Conservation (phyloP, 2,329 filamentous ascomycete species). For the Decorospora gaudefroyi region DNA sequence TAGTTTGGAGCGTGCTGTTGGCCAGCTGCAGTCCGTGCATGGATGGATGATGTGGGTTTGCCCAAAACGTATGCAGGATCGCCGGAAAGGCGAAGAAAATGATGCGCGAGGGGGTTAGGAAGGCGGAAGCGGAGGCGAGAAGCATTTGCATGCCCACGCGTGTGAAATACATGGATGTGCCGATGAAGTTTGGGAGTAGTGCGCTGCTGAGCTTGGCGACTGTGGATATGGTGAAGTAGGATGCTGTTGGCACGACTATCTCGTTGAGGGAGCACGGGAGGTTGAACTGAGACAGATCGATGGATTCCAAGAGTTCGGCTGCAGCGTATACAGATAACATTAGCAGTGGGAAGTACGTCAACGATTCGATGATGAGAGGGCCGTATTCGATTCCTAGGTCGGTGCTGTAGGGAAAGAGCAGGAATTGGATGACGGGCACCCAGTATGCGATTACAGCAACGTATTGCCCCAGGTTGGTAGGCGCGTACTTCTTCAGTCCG, state of each 20-base stretch:
- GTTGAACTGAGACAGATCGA: constrained; percentile 60
- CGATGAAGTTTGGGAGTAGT: constrained; percentile 58
- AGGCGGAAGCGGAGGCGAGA: constrained; percentile 66
- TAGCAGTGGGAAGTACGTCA: constrained; percentile 66
- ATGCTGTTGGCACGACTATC: constrained; percentile 66
- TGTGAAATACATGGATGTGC: constrained; percentile 66
- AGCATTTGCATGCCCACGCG: constrained; percentile 73
- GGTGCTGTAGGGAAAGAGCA: constrained; percentile 69
- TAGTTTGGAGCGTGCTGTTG: constrained; percentile 65
- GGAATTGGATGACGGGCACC: constrained; percentile 73
- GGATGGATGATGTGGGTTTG: constrained; percentile 75
- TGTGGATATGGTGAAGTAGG: constrained; percentile 66
- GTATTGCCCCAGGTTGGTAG: constrained; percentile 55
- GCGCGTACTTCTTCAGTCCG: constrained; percentile 57
- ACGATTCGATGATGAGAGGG: constrained; percentile 72
- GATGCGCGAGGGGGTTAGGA: constrained; percentile 70
- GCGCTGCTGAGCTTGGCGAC: constrained; percentile 50
- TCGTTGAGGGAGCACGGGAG: constrained; percentile 64
- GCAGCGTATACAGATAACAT: constrained; percentile 49
- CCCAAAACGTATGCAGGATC: constrained; percentile 68
- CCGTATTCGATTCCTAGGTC: constrained; percentile 70
- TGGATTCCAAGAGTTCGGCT: constrained; percentile 62
- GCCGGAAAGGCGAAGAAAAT: constrained; percentile 71
- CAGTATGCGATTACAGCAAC: constrained; percentile 76
- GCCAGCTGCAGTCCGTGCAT: constrained; percentile 63